Conservation (phyloP, 805 yeast genomes). For the Candida taoyuanica region DNA sequence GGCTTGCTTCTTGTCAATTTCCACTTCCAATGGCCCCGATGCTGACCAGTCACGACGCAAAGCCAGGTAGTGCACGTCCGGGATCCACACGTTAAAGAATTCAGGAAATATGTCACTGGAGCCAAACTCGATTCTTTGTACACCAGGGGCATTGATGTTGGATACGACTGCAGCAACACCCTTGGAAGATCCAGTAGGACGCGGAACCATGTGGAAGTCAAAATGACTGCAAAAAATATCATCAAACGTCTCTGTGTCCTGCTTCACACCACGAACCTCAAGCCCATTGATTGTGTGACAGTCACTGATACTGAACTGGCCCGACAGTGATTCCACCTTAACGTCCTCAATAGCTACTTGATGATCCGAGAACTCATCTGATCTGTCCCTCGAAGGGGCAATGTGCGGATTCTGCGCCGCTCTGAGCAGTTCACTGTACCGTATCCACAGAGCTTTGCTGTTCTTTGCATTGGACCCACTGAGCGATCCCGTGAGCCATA, state of each 20-base stretch:
- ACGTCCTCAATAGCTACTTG: neutral
- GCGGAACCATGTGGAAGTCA: neutral
- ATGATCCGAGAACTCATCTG: too few relatives aligned
- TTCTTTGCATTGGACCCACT: neutral
- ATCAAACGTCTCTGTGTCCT: neutral
- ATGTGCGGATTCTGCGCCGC: neutral
- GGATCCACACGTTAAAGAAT: neutral
- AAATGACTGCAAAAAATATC: neutral
- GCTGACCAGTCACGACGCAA: neutral
- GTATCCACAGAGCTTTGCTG: neutral
- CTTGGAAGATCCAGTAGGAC: neutral
- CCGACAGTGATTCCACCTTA: neutral
- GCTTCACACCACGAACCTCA: neutral
- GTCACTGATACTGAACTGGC: neutral
- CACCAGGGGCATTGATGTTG: constrained; percentile 1
- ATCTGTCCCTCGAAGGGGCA: too few relatives aligned
- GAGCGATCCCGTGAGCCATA: neutral
- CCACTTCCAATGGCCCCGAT: neutral
- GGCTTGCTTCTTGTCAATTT: neutral
- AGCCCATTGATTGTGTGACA: neutral
- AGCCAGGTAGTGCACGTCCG: neutral
- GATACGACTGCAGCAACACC: neutral
- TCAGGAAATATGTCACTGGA: neutral
- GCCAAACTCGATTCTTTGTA: neutral
- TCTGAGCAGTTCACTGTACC: neutral